Base-by-base conservation (phyloP, 2,329 filamentous ascomycete species). In the Chrysosporium keratinophilum region DNA sequence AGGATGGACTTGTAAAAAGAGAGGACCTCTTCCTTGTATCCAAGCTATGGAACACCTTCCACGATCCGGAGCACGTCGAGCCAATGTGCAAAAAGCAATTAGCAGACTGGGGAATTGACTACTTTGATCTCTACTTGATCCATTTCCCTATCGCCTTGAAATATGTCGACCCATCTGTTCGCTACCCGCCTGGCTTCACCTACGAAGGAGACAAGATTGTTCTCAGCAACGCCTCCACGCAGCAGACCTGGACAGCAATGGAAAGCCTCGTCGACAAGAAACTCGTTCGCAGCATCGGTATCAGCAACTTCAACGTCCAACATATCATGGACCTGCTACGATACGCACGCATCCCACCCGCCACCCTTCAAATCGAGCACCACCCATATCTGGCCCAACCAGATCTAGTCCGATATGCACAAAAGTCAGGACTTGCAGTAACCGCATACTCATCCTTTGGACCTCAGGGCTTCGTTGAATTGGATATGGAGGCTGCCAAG, bases 31-130 rank as follows among this genome's bases (percentile, higher is more conserved):
- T 95, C 80, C 83, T 95, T 67, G 86, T 90, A 60, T 88, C 85
- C 71, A 95, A 95, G 78, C 84, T 95, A 55, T 95, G 89, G 88
- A 89, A 91, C 76, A 84, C 83, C 61, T 95, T 89, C 80, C 88
- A 95, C 76, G 85, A 91, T 64, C 78, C 77, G 62, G 83, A 91
- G 62, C 78, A 79, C 62, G 87, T 91, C 58, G 81, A 84, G 71
- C 82, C 83, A 55, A 88, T 93, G 66, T 79, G 76, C 71, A 81
- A 81, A 70, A 84, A 83, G 66, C 86, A 90, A 73, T 82, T 90
- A 58, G 79, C 81, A 61, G 86, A 91, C 76, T 91, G 87, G 82
- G 83, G 85, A 58, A 69, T 94, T 57, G 88, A 90, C 65, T 94
- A 94, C 77, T 90, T 95, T 70, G 88, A 95, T 70, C 81, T 94